phyloP scores from a whole-genome alignment of 2,329 filamentous ascomycete genomes.

The Pezicula neosporulosa region DNA sequence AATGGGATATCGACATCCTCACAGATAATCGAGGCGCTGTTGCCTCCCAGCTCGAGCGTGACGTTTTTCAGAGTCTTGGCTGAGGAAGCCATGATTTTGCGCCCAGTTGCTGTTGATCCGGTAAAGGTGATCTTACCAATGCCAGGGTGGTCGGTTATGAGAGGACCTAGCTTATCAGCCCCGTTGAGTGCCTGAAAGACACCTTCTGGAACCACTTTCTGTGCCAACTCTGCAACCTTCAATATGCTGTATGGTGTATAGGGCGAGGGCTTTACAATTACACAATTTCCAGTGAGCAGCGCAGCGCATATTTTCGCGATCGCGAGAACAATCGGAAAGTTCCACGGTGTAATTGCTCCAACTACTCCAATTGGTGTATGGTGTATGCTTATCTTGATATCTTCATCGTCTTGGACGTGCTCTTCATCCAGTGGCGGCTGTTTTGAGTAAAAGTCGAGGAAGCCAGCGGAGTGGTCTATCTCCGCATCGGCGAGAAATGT shows the following conservation, averaged over 20 bases:
- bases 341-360: constrained; percentile 58
- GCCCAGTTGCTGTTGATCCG: constrained; percentile 47
- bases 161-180: constrained; percentile 46
- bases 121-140: constrained; percentile 57
- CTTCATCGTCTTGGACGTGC: neutral
- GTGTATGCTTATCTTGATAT: constrained; percentile 15
- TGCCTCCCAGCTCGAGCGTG: constrained; percentile 43
- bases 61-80: constrained; percentile 45
- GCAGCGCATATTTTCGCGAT: constrained; percentile 46
- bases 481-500: too few species aligned
- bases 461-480: too few species aligned
- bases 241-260: constrained; percentile 49
- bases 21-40: constrained; percentile 51
- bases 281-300: constrained; percentile 45
- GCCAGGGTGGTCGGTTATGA: constrained; percentile 46
- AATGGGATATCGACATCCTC: constrained; percentile 46
- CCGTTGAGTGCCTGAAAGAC: constrained; percentile 39
- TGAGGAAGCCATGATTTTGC: constrained; percentile 44
- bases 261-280: constrained; percentile 55
- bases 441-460: too few species aligned
- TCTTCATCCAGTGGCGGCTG: neutral
- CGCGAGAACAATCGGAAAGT: constrained; percentile 46
- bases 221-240: constrained; percentile 47
- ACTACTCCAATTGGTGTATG: constrained; percentile 44
- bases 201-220: constrained; percentile 46